phyloP scores from a whole-genome alignment of 2,329 filamentous ascomycete genomes.

The Pestalotiopsis sp. region DNA sequence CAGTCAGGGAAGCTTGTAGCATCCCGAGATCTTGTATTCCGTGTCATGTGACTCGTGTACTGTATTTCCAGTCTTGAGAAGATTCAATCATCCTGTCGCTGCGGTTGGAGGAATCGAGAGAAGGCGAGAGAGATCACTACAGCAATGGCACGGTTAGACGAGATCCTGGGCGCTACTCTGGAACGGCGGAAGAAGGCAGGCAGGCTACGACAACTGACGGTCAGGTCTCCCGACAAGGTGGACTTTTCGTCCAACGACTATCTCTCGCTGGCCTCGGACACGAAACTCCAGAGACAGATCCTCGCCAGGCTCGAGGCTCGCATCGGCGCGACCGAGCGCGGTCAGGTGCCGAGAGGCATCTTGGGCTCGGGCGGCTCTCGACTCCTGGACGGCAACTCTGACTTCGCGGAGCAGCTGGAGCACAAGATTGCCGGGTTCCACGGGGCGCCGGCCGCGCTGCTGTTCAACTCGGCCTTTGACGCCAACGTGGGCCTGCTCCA shows the following conservation, averaged over 20 bases:
- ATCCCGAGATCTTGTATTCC: neutral
- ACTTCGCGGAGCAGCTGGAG: slow-evolving; percentile 48
- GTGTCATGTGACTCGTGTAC: neutral
- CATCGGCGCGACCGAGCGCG: slow-evolving; percentile 3
- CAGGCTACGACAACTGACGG: slow-evolving; percentile 47
- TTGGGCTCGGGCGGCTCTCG: slow-evolving; percentile 56
- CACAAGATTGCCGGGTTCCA: slow-evolving; percentile 50
- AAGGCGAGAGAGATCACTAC: neutral
- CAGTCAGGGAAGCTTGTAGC: neutral
- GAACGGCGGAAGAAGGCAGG: slow-evolving; percentile 29
- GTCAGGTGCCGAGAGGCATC: neutral
- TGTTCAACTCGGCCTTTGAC: slow-evolving; percentile 66
- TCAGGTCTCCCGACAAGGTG: slow-evolving; percentile 67
- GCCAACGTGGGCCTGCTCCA: slow-evolving; percentile 68
- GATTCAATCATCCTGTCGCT: neutral
- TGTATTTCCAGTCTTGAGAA: neutral
- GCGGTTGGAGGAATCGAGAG: neutral
- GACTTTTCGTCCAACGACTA: slow-evolving; percentile 83
- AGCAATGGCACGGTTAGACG: slow-evolving; percentile 20
- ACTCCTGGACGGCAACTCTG: slow-evolving; percentile 54
- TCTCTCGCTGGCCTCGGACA: slow-evolving; percentile 63
- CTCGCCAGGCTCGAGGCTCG: neutral
- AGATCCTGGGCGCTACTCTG: slow-evolving; percentile 22
- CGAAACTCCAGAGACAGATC: neutral
- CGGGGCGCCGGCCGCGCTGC: slow-evolving; percentile 43